phyloP scores from a whole-genome alignment of 306 rosid species.

The Sphenostylis stenocarpa region DNA sequence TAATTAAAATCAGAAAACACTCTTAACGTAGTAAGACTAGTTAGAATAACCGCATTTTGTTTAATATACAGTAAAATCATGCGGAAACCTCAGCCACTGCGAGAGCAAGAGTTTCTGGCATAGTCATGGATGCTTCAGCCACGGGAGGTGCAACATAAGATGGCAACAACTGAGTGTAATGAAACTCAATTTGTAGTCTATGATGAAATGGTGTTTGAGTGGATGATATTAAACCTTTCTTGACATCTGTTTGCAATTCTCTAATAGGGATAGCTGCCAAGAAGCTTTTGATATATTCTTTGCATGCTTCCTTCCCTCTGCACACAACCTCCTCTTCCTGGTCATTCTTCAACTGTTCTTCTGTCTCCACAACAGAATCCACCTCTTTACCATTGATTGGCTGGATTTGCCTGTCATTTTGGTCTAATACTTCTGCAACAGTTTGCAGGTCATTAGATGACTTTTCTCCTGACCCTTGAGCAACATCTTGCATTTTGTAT shows the following conservation, averaged over 20 bases:
- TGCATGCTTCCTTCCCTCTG: constrained; percentile 91
- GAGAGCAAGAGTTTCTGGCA: constrained; percentile 38
- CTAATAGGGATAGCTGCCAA: constrained; percentile 96
- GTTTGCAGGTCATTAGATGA: constrained; percentile 45
- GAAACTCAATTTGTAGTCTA: constrained; percentile 87
- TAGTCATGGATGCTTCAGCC: constrained; percentile 42
- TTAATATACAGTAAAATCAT: constrained; percentile 45
- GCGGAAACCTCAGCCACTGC: constrained; percentile 43
- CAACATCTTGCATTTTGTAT: constrained; percentile 48
- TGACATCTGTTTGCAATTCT: constrained; percentile 92
- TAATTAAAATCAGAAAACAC: constrained; percentile 50
- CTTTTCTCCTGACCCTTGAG: constrained; percentile 60
- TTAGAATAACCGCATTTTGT: constrained; percentile 60
- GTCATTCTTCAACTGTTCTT: constrained; percentile 46
- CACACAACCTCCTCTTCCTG: constrained; percentile 66
- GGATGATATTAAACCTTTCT: constrained; percentile 82
- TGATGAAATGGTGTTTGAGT: constrained; percentile 76
- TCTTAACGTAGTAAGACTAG: constrained; percentile 42
- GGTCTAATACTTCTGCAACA: constrained; percentile 46
- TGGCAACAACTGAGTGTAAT: constrained; percentile 63
- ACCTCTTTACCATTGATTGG: constrained; percentile 45
- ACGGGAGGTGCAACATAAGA: constrained; percentile 31
- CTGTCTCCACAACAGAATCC: constrained; percentile 43
- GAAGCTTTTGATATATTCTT: constrained; percentile 94
- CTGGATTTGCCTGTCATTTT: constrained; percentile 50